Evolutionary conservation across 768 basidiomycete species (phyloP), one percentile per base, ranked within the genome.

Genomic region (Tubosaeta sp.): DNA sequence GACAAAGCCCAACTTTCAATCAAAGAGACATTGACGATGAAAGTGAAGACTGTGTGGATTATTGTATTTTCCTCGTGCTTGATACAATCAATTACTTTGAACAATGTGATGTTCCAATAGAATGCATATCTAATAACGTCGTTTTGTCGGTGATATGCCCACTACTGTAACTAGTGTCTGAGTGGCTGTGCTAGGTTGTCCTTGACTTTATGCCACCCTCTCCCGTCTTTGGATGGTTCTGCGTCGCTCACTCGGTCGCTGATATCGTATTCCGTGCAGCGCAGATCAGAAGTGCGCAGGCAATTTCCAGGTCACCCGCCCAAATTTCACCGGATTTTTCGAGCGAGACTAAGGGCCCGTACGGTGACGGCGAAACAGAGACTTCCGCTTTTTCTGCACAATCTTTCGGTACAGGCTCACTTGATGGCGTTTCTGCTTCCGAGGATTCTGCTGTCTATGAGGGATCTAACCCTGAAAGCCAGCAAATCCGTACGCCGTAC

Each of bases 221-320:
- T 42, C 77, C 83, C 30, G 77, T 76, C 12, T 88, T 78, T 70
- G 86, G 84, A 73, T 86, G 83, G 81, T 64, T 86, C 49, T 85
- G 84, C 60, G 86, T 87, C 27, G 70, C 79, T 42, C 77, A 80
- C 52, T 79, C 84, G 13, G 68, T 79, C 18, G 71, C 75, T 47
- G 80, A 85, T 49, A 82, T 90, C 48, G 62, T 85, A 31, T 71
- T 77, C 11, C 79, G 83, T 74, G 85, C 83, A 30, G 81, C 81
- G 4, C 76, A 75, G 31, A 76, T 85, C 31, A 76, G 81, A 62
- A 76, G 76, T 18, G 65, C 75, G 8, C 78, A 76, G 46, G 51
- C 29, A 7, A 18, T 51, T 21, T 52, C 48, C 7, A 59, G 48
- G 24, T 35, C 47, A 8, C 18, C 36, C 34, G 38, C 13, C 5